Percentiles rank a stretch among this genome's conserved stretches.
Conservation (phyloP, 305 asterid species). For the Fraxinus paxiana region DNA sequence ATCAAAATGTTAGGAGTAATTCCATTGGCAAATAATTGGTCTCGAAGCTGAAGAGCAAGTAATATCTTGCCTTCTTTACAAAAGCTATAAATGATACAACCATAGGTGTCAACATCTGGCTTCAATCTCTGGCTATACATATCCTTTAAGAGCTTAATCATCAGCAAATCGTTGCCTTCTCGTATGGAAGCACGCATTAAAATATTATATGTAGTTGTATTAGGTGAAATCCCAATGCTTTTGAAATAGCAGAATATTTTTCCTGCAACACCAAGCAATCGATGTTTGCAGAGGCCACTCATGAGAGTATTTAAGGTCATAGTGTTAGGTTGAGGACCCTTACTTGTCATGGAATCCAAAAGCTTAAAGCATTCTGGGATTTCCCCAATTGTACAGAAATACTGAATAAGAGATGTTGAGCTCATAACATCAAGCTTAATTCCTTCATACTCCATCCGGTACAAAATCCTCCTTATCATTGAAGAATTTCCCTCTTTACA, state of each 20-base stretch:
- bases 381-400: constrained; percentile 35
- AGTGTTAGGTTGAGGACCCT: constrained; percentile 42
- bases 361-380: constrained; percentile 35
- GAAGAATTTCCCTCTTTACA: constrained; percentile 40
- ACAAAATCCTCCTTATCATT: constrained; percentile 34
- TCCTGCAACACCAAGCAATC: constrained; percentile 37
- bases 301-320: constrained; percentile 47
- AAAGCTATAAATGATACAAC: constrained; percentile 35
- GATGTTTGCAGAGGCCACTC: constrained; percentile 47
- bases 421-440: constrained; percentile 44
- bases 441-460: constrained; percentile 42
- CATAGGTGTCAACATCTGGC: constrained; percentile 44
- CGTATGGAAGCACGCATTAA: constrained; percentile 43
- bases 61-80: constrained; percentile 48
- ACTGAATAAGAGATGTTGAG: constrained; percentile 49
- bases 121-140: constrained; percentile 35
- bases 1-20: constrained; percentile 37
- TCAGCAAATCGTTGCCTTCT: constrained; percentile 36
- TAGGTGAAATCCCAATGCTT: constrained; percentile 41
- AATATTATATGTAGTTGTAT: constrained; percentile 47
- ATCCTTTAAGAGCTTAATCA: constrained; percentile 39
- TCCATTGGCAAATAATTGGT: constrained; percentile 39
- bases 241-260: constrained; percentile 29
- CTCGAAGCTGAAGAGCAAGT: constrained; percentile 38
- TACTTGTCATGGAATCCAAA: constrained; percentile 37